Conservation (phyloP, 1,139 yeast species). For the Sugiyamaella castrensis region DNA sequence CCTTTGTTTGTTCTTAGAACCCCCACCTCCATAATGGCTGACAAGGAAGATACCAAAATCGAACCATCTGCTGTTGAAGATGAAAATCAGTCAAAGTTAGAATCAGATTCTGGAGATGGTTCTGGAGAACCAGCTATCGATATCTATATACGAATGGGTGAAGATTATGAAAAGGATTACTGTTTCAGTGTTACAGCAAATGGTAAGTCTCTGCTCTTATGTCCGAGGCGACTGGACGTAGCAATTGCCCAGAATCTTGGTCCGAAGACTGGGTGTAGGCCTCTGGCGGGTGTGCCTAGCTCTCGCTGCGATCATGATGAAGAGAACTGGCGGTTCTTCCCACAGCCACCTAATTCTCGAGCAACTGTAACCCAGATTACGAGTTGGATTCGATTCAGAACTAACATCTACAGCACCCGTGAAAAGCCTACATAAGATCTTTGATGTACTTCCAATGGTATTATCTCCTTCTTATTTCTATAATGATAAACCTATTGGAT, state of each 20-base stretch:
- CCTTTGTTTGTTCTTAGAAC: too few relatives aligned
- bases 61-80: conserved; percentile 4
- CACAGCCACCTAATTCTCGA: too few relatives aligned
- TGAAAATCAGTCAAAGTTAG: not conserved
- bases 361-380: too few relatives aligned
- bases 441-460: conserved; percentile 64
- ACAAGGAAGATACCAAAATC: not conserved
- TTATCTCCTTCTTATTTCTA: conserved; percentile 79
- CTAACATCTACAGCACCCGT: conserved; percentile 40
- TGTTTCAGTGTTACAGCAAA: conserved; percentile 69
- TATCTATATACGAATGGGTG: conserved; percentile 78
- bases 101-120: too few relatives aligned
- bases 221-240: not conserved
- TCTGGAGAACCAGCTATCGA: conserved; percentile 43
- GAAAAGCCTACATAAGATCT: conserved; percentile 57
- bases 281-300: too few relatives aligned
- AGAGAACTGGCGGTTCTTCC: too few relatives aligned
- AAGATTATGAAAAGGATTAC: conserved; percentile 82
- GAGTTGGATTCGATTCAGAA: not conserved
- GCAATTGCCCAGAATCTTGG: too few relatives aligned
- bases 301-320: too few relatives aligned
- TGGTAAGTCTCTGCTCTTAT: conserved; percentile 2
- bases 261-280: too few relatives aligned
- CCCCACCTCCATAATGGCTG: too few relatives aligned
- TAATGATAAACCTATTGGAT: conserved; percentile 59